Conservation (phyloP, 1,284 basidiomycete species). For the Rhodotorula sp. region DNA sequence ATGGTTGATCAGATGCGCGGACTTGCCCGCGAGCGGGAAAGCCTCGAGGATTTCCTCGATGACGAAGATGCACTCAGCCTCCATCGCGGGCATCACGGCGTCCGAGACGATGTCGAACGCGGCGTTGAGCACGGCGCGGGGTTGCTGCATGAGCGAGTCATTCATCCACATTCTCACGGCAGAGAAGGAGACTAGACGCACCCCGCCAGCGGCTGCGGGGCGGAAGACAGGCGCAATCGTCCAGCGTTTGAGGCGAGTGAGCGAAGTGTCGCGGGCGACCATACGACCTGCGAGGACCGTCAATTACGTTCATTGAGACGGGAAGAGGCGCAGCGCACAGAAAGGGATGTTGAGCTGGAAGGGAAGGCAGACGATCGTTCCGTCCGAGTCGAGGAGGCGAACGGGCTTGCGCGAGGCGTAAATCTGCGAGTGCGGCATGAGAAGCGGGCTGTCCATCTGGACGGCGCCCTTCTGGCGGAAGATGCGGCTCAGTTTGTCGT, state of each 20-base stretch:
- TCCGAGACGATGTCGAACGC: slow-evolving; percentile 46
- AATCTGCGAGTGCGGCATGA: slow-evolving; percentile 43
- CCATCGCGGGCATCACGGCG: slow-evolving; percentile 42
- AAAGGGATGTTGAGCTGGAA: slow-evolving; percentile 44
- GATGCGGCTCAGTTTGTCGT: slow-evolving; percentile 43
- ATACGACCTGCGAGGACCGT: slow-evolving; percentile 36
- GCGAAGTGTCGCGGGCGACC: slow-evolving; percentile 44
- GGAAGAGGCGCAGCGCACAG: slow-evolving; percentile 30
- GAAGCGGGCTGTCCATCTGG: slow-evolving; percentile 41
- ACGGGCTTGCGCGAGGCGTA: slow-evolving; percentile 46
- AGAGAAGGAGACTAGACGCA: not conserved
- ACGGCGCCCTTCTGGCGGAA: slow-evolving; percentile 45
- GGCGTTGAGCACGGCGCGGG: slow-evolving; percentile 44
- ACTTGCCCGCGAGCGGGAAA: slow-evolving; percentile 36
- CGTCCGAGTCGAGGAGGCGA: slow-evolving; percentile 44
- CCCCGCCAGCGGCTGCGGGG: slow-evolving; percentile 31
- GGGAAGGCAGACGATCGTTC: slow-evolving; percentile 40
- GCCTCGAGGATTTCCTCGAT: slow-evolving; percentile 43
- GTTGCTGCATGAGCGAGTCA: slow-evolving; percentile 34
- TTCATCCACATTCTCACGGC: not conserved
- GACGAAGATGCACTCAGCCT: slow-evolving; percentile 44
- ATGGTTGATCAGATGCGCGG: slow-evolving; percentile 45
- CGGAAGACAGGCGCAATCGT: slow-evolving; percentile 44
- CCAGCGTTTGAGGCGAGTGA: slow-evolving; percentile 47
- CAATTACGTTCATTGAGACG: not conserved